Percentiles rank a stretch among this genome's conserved stretches.
Evolutionary conservation across 1,139 yeast species (phyloP).

Genomic region (Suhomyces bribrorum): DNA sequence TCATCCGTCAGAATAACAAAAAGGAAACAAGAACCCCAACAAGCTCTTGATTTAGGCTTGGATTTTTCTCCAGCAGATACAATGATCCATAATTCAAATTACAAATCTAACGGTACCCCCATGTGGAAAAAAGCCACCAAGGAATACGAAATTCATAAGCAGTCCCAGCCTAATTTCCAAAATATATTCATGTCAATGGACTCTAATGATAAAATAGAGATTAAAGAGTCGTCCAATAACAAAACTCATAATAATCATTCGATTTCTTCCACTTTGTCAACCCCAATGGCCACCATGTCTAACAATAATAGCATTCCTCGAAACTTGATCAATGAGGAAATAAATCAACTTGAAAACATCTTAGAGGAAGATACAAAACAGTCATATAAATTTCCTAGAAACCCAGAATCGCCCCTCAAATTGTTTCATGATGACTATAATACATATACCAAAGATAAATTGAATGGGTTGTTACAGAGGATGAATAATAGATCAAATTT

Average conservation of each 20-base stretch:
- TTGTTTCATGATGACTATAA: conserved; percentile 41
- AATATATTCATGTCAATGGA: conserved; percentile 32
- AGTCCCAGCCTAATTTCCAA: conserved; percentile 34
- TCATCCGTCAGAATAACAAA: conserved; percentile 36
- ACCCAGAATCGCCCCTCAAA: conserved; percentile 42
- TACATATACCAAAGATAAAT: conserved; percentile 43
- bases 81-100: conserved; percentile 38
- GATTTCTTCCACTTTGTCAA: conserved; percentile 39
- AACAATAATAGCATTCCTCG: conserved; percentile 13
- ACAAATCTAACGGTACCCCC: conserved; percentile 28
- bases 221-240: conserved; percentile 8
- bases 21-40: conserved; percentile 7
- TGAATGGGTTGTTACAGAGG: conserved; percentile 34
- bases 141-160: conserved; percentile 29
- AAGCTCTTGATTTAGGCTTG: conserved; percentile 19
- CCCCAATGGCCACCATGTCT: conserved; percentile 30
- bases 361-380: conserved; percentile 19
- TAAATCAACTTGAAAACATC: conserved; percentile 23
- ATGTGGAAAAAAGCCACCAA: conserved; percentile 40
- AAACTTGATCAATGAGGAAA: conserved; percentile 24
- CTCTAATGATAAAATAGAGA: conserved; percentile 13
- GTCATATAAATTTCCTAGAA: conserved; percentile 20
- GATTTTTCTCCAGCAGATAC: conserved; percentile 32
- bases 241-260: conserved; percentile 21
- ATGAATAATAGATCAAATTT: conserved; percentile 24